Conservation (phyloP, 2,329 filamentous ascomycete genomes). For the Diaporthe citri region DNA sequence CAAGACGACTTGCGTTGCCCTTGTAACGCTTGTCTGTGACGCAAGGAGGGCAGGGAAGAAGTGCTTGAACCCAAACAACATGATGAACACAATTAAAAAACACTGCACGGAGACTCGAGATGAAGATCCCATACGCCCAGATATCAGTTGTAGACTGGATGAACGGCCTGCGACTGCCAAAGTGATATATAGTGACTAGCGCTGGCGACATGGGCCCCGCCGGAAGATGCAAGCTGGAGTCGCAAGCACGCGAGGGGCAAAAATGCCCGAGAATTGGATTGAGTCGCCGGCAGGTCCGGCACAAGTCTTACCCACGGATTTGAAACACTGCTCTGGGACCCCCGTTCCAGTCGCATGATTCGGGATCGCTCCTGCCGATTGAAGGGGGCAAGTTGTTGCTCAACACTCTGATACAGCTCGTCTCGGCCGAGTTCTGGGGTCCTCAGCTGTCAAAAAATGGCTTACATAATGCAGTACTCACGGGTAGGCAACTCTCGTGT, state of each 20-base stretch:
- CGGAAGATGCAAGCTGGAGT: slow-evolving; percentile 8
- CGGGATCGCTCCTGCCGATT: not conserved
- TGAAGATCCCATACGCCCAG: not conserved
- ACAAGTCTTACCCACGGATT: not conserved
- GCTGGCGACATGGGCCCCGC: not conserved
- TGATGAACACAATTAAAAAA: not conserved
- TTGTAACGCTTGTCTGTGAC: not conserved
- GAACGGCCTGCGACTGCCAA: not conserved
- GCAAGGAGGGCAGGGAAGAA: slow-evolving; percentile 6
- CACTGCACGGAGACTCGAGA: not conserved
- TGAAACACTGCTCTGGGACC: not conserved
- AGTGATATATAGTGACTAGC: not conserved
- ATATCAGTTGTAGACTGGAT: not conserved
- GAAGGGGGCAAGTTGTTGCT: not conserved
- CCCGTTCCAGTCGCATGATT: not conserved
- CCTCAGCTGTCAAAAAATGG: not conserved
- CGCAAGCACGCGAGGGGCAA: slow-evolving; percentile 12
- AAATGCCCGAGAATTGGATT: not conserved
- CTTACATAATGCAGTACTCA: not conserved
- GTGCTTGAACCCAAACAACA: not conserved
- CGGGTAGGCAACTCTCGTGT: not conserved
- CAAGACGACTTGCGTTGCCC: slow-evolving; percentile 14
- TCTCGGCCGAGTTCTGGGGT: not conserved
- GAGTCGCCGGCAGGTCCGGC: not conserved
- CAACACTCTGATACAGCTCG: not conserved